phyloP scores from a whole-genome alignment of 257 asterid species.

The Nicotiana paniculata region DNA sequence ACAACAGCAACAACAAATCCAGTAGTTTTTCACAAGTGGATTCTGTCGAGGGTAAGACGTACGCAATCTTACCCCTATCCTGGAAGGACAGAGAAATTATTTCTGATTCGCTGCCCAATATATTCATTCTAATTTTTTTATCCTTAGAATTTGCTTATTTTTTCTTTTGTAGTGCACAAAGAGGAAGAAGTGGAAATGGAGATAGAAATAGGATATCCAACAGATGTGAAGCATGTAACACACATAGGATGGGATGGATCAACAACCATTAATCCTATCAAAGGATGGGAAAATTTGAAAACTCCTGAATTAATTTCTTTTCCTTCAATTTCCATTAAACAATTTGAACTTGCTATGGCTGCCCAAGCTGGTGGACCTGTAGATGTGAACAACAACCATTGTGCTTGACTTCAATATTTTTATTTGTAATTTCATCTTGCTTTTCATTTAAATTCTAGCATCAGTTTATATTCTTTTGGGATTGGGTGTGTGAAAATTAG shows the following conservation, averaged over 20 bases:
- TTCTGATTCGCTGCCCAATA: too few species aligned
- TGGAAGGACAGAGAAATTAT: too few species aligned
- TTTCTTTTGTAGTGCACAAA: not conserved
- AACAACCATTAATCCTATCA: conserved; percentile 1
- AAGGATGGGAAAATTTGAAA: conserved; percentile 22
- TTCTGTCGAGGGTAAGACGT: too few species aligned
- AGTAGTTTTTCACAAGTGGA: too few species aligned
- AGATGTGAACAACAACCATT: not conserved
- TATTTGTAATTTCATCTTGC: not conserved
- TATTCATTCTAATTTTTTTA: not conserved
- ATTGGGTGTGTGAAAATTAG: not conserved
- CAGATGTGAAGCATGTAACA: conserved; percentile 10
- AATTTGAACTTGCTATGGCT: conserved; percentile 61
- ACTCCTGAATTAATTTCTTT: conserved; percentile 34
- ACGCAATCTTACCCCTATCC: too few species aligned
- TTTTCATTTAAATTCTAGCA: not conserved
- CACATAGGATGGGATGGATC: conserved; percentile 18
- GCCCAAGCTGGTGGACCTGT: conserved; percentile 31
- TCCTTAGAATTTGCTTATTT: not conserved
- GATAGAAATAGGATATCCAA: conserved; percentile 14
- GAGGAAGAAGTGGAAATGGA: not conserved
- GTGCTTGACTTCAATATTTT: not conserved
- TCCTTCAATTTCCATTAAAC: conserved; percentile 45
- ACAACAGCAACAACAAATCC: too few species aligned
- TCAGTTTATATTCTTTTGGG: not conserved